Conservation (phyloP, 257 asterid species). For the Ajuga chamaepitys region DNA sequence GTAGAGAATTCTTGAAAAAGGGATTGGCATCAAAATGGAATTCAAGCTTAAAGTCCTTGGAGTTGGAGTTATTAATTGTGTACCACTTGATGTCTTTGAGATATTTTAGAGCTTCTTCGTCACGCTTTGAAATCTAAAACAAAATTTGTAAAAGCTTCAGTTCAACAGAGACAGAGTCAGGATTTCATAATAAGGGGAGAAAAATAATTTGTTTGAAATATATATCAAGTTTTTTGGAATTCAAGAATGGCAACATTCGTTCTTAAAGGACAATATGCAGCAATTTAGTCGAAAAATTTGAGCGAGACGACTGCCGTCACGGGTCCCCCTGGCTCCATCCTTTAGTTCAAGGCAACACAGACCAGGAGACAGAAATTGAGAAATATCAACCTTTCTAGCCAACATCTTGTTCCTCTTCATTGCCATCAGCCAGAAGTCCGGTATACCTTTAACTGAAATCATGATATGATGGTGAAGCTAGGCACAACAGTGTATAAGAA, state of each 20-base stretch:
- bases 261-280: too few relatives aligned
- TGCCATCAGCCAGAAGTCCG: constrained; percentile 64
- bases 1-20: constrained; percentile 58
- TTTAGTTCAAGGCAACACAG: constrained; percentile 9
- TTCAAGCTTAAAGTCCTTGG: constrained; percentile 85
- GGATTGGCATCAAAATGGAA: constrained; percentile 68
- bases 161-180: too few relatives aligned
- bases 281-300: too few relatives aligned
- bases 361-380: not conserved
- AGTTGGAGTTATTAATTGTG: constrained; percentile 46
- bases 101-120: constrained; percentile 66
- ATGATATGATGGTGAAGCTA: not conserved
- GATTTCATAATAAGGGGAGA: too few relatives aligned
- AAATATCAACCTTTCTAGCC: constrained; percentile 52
- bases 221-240: too few relatives aligned
- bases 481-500: not conserved
- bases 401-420: constrained; percentile 58
- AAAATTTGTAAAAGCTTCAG: not conserved
- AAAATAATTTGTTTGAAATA: too few relatives aligned
- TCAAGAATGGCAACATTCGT: too few relatives aligned
- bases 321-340: too few relatives aligned
- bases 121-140: constrained; percentile 57
- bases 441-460: constrained; percentile 69
- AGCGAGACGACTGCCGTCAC: too few relatives aligned
- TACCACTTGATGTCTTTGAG: constrained; percentile 78